Base-by-base conservation (phyloP, 2,329 filamentous ascomycete genomes). In the Pseudocercospora fijiensis region DNA sequence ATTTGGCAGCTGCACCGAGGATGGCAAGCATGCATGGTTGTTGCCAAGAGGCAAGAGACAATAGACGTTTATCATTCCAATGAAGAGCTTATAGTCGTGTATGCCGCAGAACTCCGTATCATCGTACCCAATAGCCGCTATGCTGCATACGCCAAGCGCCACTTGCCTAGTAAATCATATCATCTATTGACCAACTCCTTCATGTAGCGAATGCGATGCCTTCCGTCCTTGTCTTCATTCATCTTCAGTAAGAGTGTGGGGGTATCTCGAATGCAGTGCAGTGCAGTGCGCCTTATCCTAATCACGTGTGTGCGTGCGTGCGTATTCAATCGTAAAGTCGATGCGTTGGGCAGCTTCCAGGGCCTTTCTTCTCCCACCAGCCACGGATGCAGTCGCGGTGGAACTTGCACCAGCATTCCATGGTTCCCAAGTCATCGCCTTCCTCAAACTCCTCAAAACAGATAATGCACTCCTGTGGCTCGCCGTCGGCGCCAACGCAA, bases 381-480 rank as follows among this genome's bases (percentile, higher is more conserved):
- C 82, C 78, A 57, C 82, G 77, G 62, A 88, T 87, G 71, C 86
- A 88, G 55, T 75, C 72, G 71, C 83, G 81, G 72, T 88, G 86
- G 67, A 88, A 88, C 69, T 86, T 86, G 77, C 86, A 88, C 66
- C 86, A 77, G 71, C 86, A 88, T 69, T 87, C 85, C 71, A 88
- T 75, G 64, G 86, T 78, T 9, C 83, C 85, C 77, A 88, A 78
- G 68, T 82, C 78, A 70, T 85, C 83, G 0, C 86, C 86, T 10
- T 82, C 80, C 68, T 85, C 81, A 71, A 88, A 88, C 61, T 88
- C 86, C 66, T 87, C 85, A 71, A 88, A 84, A 72, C 86, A 88
- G 58, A 88, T 88, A 8, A 85, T 82, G 67, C 86, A 88, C 70
- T 88, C 86, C 47, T 83, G 82, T 58, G 77, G 69, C 49, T 76